Evolutionary conservation across 306 rosid genomes (phyloP).

Genomic region (Potentilla sterilis): DNA sequence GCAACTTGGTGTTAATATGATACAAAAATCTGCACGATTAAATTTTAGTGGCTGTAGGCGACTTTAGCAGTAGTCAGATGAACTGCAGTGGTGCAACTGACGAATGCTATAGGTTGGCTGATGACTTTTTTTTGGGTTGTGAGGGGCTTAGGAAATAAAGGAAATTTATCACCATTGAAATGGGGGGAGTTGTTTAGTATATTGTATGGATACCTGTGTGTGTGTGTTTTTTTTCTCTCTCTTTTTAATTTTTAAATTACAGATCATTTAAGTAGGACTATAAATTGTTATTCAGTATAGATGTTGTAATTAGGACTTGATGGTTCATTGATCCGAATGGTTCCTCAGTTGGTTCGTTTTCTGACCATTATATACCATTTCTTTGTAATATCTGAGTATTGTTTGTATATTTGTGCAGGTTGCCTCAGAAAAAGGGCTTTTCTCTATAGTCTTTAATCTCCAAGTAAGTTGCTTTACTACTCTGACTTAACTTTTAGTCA

Average conservation of each 20-base stretch:
- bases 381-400: slow-evolving; percentile 2
- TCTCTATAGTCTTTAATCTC: slow-evolving; percentile 73
- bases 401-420: slow-evolving; percentile 49
- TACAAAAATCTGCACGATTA: not conserved
- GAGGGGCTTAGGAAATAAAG: not conserved
- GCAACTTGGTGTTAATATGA: not conserved
- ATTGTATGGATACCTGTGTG: not conserved
- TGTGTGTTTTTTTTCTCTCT: not conserved
- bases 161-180: not conserved
- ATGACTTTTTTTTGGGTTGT: not conserved
- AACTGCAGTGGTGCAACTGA: not conserved
- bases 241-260: not conserved
- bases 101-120: not conserved
- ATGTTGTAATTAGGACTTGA: not conserved
- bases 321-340: not conserved
- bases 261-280: not conserved
- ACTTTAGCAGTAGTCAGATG: not conserved
- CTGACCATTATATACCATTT: not conserved
- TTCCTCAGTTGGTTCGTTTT: not conserved
- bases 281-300: not conserved
- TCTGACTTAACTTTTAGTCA: slow-evolving; percentile 12
- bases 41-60: not conserved
- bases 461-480: slow-evolving; percentile 64
- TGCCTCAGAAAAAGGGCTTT: slow-evolving; percentile 90
- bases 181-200: not conserved